Conservation (phyloP, 768 basidiomycete species). For the Podaxis sp. region DNA sequence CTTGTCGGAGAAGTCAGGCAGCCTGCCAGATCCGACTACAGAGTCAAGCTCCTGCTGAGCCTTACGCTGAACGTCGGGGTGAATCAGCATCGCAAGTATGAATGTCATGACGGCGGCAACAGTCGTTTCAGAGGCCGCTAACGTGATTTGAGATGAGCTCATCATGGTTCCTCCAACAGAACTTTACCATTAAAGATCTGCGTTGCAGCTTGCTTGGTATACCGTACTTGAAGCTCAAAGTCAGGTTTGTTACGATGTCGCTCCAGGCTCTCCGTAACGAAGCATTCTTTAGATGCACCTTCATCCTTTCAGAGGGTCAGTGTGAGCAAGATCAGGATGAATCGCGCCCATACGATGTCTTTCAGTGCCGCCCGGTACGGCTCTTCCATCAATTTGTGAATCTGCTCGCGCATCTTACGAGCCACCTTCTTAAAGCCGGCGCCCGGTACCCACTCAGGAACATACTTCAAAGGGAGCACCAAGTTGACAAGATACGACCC, state of each 20-base stretch:
- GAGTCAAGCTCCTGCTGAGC: slow-evolving; percentile 8
- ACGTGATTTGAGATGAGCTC: neutral
- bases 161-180: too few species aligned
- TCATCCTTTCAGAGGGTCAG: neutral
- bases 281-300: neutral
- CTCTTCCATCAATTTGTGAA: neutral
- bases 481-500: slow-evolving; percentile 9
- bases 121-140: slow-evolving; percentile 15
- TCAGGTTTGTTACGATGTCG: neutral
- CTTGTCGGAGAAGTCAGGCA: slow-evolving; percentile 16
- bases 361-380: neutral
- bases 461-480: neutral
- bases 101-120: slow-evolving; percentile 34
- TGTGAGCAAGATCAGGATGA: neutral
- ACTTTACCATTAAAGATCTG: neutral
- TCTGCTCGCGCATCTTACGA: neutral
- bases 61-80: slow-evolving; percentile 1
- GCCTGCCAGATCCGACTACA: neutral
- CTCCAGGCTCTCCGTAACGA: neutral
- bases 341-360: neutral
- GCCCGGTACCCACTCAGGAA: slow-evolving; percentile 13
- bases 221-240: neutral
- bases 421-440: slow-evolving; percentile 5
- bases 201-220: neutral
- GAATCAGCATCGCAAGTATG: slow-evolving; percentile 21